Conservation (phyloP, 1,284 basidiomycete species). For the Cutaneotrichosporon daszewskae region DNA sequence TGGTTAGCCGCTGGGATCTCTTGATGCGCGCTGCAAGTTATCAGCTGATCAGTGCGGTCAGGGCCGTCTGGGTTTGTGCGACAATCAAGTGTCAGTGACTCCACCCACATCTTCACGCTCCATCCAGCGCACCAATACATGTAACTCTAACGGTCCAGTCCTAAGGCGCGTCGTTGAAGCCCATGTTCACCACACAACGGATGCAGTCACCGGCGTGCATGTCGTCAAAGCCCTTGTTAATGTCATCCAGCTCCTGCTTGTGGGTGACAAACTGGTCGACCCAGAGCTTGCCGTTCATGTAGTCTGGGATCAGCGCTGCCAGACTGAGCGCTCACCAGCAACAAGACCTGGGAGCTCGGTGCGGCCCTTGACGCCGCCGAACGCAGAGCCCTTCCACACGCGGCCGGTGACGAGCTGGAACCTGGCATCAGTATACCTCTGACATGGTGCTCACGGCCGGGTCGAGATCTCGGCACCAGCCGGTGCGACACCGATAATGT, state of each 20-base stretch:
- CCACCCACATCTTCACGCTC: too few relatives aligned
- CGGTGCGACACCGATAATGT: slow-evolving; percentile 87
- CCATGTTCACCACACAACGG: slow-evolving; percentile 65
- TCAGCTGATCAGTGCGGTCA: too few relatives aligned
- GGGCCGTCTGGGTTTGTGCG: too few relatives aligned
- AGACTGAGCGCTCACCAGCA: too few relatives aligned
- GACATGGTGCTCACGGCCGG: too few relatives aligned
- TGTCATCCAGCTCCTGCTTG: slow-evolving; percentile 64
- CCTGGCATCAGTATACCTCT: too few relatives aligned
- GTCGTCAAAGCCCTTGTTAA: slow-evolving; percentile 85
- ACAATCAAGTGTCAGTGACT: too few relatives aligned
- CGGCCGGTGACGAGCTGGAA: slow-evolving; percentile 77
- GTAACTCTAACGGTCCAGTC: too few relatives aligned
- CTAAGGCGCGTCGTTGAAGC: slow-evolving; percentile 28
- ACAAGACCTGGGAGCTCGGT: slow-evolving; percentile 88
- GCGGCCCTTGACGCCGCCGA: slow-evolving; percentile 96
- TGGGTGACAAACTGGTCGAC: slow-evolving; percentile 90
- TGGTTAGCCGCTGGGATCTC: too few relatives aligned
- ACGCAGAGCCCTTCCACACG: slow-evolving; percentile 91
- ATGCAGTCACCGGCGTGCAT: slow-evolving; percentile 94
- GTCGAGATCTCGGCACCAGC: slow-evolving; percentile 98
- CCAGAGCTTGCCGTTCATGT: slow-evolving; percentile 46
- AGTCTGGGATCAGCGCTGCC: too few relatives aligned
- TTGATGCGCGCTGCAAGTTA: too few relatives aligned
- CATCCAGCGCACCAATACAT: too few relatives aligned